These are phyloP conservation scores for Panicum virgatum DNA, from an alignment of 202 grass and related monocot species.

Conservation along the genomic window DNA sequence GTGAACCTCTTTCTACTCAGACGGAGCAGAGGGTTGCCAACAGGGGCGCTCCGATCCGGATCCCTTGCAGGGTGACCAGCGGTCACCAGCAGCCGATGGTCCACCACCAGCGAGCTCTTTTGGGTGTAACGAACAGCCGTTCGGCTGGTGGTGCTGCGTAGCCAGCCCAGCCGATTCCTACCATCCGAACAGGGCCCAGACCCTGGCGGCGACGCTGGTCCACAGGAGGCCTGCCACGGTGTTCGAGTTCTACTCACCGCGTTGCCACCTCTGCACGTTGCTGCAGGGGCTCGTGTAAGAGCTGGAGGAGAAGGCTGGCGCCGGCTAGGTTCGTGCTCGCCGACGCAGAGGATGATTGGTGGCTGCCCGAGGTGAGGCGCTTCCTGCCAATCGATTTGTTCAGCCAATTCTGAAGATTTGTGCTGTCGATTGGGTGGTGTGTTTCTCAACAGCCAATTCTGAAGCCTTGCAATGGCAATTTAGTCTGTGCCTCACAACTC, in stretches of 20 bases:
- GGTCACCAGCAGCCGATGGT: too few relatives aligned
- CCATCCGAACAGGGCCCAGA: too few relatives aligned
- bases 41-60: too few relatives aligned
- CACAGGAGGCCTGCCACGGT: conserved; percentile 69
- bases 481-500: too few relatives aligned
- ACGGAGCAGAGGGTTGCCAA: too few relatives aligned
- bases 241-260: conserved; percentile 89
- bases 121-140: too few relatives aligned
- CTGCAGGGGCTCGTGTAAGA: conserved; percentile 64
- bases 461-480: background rate
- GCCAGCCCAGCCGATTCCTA: too few relatives aligned
- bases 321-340: conserved; percentile 68
- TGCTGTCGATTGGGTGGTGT: background rate
- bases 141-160: too few relatives aligned
- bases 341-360: conserved; percentile 88
- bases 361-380: conserved; percentile 82
- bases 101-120: too few relatives aligned
- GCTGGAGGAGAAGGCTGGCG: conserved; percentile 44
- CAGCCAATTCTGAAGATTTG: background rate
- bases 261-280: conserved; percentile 77
- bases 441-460: background rate
- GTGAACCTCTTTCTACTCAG: too few relatives aligned
- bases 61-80: too few relatives aligned
- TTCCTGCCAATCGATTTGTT: background rate
- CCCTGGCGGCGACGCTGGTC: conserved; percentile 64